A percentile compares a stretch with the other conserved stretches of the same genome.
phyloP scores from a whole-genome alignment of 768 basidiomycete species.

The Hirschioporus abietinus region DNA sequence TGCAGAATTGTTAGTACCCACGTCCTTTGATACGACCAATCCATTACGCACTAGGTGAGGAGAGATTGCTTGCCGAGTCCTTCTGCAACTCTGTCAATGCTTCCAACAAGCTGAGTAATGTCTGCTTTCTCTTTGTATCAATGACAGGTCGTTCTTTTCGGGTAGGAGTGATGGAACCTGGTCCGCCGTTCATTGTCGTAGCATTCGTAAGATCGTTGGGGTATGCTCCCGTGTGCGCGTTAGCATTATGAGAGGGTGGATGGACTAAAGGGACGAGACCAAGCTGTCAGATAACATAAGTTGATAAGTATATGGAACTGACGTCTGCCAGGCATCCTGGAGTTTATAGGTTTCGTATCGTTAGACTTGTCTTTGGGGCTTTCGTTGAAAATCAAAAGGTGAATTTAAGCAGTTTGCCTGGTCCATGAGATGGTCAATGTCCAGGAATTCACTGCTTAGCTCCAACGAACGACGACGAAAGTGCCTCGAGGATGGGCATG shows the following conservation, averaged over 20 bases:
- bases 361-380: background rate
- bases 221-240: background rate
- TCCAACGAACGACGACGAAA: background rate
- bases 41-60: constrained; percentile 26
- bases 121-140: constrained; percentile 37
- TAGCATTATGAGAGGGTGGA: background rate
- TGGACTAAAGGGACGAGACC: background rate
- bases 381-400: background rate
- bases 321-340: background rate
- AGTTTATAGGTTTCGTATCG: background rate
- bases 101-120: constrained; percentile 42
- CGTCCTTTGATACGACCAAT: background rate
- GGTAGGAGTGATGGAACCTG: constrained; percentile 7
- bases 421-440: background rate
- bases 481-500: background rate
- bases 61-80: constrained; percentile 27
- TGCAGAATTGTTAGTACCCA: constrained; percentile 4
- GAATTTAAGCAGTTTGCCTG: background rate
- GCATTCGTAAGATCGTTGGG: background rate
- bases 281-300: background rate
- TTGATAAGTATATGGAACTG: background rate
- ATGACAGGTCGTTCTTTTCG: constrained; percentile 20
- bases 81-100: constrained; percentile 38
- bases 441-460: background rate
- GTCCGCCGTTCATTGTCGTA: background rate